Evolutionary conservation across 768 basidiomycete species (phyloP), one percentile per base, ranked within the genome.

Genomic region (Termitomyces sp.): DNA sequence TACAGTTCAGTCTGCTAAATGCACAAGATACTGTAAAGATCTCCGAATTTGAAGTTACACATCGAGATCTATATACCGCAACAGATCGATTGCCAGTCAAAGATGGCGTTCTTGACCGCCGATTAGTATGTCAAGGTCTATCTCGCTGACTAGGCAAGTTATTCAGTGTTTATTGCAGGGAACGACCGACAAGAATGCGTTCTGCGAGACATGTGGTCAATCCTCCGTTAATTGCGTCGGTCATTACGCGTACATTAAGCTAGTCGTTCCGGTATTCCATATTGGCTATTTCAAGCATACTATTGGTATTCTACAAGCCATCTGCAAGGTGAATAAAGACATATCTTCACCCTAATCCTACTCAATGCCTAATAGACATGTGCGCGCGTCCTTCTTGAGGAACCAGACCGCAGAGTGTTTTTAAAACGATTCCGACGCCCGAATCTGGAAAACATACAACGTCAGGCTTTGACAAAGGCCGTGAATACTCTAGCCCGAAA

Each of bases 271-370:
- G 0, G 95, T 98, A 20, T 99, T 98, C 72, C 97, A 99, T 70
- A 93, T 98, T 58, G 97, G 97, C 7, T 99, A 93, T 74, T 98
- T 99, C 78, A 92, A 95, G 70, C 95, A 98, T 65, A 93, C 90
- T 18, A 93, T 98, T 59, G 83, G 84, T 27, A 89, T 98, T 63
- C 81, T 98, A 1, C 97, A 98, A 69, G 90, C 91, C 65, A 95
- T 98, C 63, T 99, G 97, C 83, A 99, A 99, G 77, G 95, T 94
- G 61, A 56, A 80, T 65, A 4, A 16, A 44, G 31, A 6, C 51
- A 1, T 9, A 30, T 41, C 18, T 7, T 31, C 47, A 1, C 24
- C 22, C 20, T 51, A 18, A 47, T 45, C 20, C 41, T 33, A 49
- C 58, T 63, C 31, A 67, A 60, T 13, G 18, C 16, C 16, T 34